These are phyloP conservation scores for Candida sanyaensis DNA, from an alignment of 1,139 yeast genomes.

Conservation along the genomic window DNA sequence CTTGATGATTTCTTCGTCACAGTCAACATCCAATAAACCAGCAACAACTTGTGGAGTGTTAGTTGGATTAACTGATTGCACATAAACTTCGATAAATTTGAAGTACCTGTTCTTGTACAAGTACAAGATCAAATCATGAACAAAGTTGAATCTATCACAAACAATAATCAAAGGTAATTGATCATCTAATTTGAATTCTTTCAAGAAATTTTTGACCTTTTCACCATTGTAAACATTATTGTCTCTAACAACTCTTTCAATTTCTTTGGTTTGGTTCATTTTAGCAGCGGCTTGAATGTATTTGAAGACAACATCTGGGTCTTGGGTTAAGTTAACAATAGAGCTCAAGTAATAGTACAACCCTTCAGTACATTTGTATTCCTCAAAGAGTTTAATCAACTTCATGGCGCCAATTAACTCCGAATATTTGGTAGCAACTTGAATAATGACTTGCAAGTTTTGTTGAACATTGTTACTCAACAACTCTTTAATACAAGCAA, in stretches of 20 bases:
- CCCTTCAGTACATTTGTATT: conserved; percentile 89
- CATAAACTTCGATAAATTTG: conserved; percentile 96
- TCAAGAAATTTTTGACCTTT: conserved; percentile 93
- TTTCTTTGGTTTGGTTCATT: conserved; percentile 88
- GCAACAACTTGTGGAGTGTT: conserved; percentile 97
- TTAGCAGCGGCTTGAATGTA: conserved; percentile 94
- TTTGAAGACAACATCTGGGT: conserved; percentile 92
- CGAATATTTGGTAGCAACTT: conserved; percentile 94
- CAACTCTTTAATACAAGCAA: conserved; percentile 85
- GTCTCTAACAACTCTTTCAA: conserved; percentile 93
- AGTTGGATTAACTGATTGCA: conserved; percentile 94
- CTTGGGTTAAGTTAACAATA: conserved; percentile 90
- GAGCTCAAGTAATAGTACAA: conserved; percentile 91
- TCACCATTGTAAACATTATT: conserved; percentile 95
- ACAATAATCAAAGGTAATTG: conserved; percentile 96
- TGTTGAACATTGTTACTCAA: conserved; percentile 79
- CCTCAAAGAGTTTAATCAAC: conserved; percentile 89
- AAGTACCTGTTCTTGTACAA: conserved; percentile 93
- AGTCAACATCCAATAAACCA: conserved; percentile 93
- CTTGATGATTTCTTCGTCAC: conserved; percentile 89
- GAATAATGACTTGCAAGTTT: conserved; percentile 90
- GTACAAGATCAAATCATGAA: conserved; percentile 90
- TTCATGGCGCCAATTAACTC: conserved; percentile 88
- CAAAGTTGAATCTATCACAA: conserved; percentile 88
- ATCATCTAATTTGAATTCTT: conserved; percentile 91